These are phyloP conservation scores for Penicillium sp. DNA, from an alignment of 2,329 filamentous ascomycete genomes.

Conservation along the genomic window DNA sequence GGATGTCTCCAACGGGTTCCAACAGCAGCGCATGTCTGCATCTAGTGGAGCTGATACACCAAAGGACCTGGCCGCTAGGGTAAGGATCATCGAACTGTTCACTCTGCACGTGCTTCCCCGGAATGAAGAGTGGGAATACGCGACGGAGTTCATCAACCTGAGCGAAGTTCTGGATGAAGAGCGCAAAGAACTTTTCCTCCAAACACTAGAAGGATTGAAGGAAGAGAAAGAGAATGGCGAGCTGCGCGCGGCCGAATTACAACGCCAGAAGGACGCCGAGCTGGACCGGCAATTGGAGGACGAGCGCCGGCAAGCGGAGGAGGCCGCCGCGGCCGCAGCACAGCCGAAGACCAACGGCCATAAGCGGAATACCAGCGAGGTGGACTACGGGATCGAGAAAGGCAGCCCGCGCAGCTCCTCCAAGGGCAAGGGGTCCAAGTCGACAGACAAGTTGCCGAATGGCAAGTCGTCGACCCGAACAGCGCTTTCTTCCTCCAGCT, in stretches of 20 bases:
- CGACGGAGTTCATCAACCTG: conserved; percentile 84
- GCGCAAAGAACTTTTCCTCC: conserved; percentile 82
- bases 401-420: conserved; percentile 45
- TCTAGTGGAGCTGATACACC: conserved; percentile 76
- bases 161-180: conserved; percentile 91
- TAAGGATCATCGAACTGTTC: conserved; percentile 94
- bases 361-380: conserved; percentile 65
- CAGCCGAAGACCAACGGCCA: conserved; percentile 42
- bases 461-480: conserved; percentile 34
- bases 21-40: conserved; percentile 42
- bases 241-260: conserved; percentile 63
- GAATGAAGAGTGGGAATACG: conserved; percentile 96
- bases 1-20: conserved; percentile 37
- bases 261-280: conserved; percentile 64
- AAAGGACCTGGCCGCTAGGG: conserved; percentile 78
- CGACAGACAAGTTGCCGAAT: conserved; percentile 31
- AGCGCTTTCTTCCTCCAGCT: conserved; percentile 35
- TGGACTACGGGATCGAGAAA: conserved; percentile 71
- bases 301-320: conserved; percentile 46
- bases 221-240: conserved; percentile 81
- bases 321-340: conserved; percentile 45
- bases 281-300: conserved; percentile 53
- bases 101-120: conserved; percentile 91
- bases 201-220: conserved; percentile 79
- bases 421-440: conserved; percentile 33